These are phyloP conservation scores for Diaporthe sp. DNA, from an alignment of 2,329 filamentous ascomycete genomes.

Conservation along the genomic window DNA sequence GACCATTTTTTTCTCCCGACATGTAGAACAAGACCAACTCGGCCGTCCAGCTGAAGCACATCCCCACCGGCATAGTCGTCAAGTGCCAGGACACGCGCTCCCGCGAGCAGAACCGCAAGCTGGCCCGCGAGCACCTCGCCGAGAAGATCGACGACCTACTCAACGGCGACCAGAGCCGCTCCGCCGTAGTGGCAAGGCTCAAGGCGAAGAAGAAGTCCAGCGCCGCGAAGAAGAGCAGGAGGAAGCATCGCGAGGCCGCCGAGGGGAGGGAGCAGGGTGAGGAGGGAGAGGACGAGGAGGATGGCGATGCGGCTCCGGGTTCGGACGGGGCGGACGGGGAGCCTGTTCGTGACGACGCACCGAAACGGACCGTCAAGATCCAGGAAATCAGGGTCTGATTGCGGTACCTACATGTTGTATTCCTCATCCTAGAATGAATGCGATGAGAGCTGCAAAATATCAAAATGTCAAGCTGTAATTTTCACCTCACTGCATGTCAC, in stretches of 20 bases:
- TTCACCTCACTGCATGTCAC: background rate
- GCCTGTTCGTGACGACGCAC: background rate
- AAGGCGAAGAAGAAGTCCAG: constrained; percentile 80
- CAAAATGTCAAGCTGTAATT: background rate
- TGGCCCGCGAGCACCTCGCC: constrained; percentile 82
- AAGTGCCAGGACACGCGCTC: constrained; percentile 95
- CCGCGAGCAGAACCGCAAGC: constrained; percentile 86
- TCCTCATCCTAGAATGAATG: background rate
- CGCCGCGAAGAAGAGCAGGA: constrained; percentile 82
- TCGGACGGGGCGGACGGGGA: constrained; percentile 32
- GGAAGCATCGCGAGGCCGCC: constrained; percentile 79
- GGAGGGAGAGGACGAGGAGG: constrained; percentile 43
- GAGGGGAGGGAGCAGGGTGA: constrained; percentile 55
- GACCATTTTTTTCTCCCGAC: accelerated
- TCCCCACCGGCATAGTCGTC: constrained; percentile 90
- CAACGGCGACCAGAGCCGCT: constrained; percentile 78
- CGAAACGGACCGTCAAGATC: background rate
- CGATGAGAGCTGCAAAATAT: background rate
- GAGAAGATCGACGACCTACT: constrained; percentile 79
- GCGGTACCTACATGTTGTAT: too few species aligned
- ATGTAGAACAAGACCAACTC: constrained; percentile 93
- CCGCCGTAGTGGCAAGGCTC: constrained; percentile 71
- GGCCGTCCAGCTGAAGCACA: constrained; percentile 91
- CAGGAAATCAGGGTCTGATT: constrained; percentile 15
- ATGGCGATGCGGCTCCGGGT: constrained; percentile 38